Base-by-base conservation (phyloP, 768 basidiomycete species). In the Tylopilus vinaceipallidus region DNA sequence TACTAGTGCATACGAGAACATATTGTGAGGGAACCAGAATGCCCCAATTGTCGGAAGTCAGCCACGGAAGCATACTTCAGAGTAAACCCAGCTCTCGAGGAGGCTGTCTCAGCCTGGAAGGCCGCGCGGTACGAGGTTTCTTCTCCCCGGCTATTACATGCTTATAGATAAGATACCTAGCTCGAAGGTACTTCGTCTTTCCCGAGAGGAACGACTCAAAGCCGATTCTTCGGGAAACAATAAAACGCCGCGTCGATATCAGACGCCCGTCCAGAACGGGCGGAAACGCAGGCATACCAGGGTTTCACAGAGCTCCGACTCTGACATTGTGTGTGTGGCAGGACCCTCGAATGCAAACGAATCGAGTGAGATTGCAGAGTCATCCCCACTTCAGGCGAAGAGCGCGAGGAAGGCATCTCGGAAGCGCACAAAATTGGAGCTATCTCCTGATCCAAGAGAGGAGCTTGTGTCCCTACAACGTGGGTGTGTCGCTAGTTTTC, bases 31-130 rank as follows among this genome's bases (percentile, higher is more conserved):
- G 83, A 85, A 60, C 76, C 80, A 22, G 82, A 85, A 62, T 92
- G 91, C 57, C 89, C 91, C 8, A 73, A 70, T 16, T 93, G 91
- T 66, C 76, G 86, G 17, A 81, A 82, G 57, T 50, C 65, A 17
- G 68, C 77, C 0, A 74, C 73, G 12, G 88, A 91, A 62, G 75
- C 75, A 3, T 80, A 85, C 38, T 71, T 93, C 47, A 71, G 87
- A 55, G 75, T 80, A 32, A 88, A 88, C 60, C 71, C 79, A n/a
- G 75, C 71, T n/a, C 62, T 92, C 38, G 91, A 89, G 63, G 84
- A 82, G 52, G 76, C 76, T 11, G 78, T 88, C 3, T 67, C 72
- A n/a, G 74, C 81, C n/a, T 93, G 90, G 88, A 80, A 79, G 51
- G 66, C 65, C 30, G 80, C 84, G 19, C 81, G 91, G 90, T 91